Base-by-base conservation (phyloP, 257 asterid genomes). In the Nicotiana paniculata region DNA sequence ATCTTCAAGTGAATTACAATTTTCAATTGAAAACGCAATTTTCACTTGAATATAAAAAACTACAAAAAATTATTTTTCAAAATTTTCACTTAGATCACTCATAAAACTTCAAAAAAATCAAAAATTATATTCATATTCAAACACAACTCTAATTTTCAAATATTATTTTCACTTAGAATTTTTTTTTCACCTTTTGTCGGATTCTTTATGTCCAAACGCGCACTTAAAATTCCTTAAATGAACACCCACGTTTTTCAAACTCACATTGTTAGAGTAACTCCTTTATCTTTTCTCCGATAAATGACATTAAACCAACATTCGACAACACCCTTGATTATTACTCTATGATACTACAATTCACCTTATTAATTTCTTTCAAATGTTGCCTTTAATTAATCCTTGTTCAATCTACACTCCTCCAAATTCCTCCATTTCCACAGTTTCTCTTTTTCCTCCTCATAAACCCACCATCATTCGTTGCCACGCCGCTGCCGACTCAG, bases 371-470 rank as follows among this genome's bases (percentile, higher is more conserved):
- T 80, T 78, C 63, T 86, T 85, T 87, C 90, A 88, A 86, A 92
- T 93, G 98, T 90, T 91, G 91, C 91, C 89, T 74, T 62, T 91
- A 84, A 77, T 89, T 82, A 92, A 85, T 90, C 91, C 90, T 82
- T 82, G 84, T 88, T 84, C 91, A 48, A 79, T 77, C 65, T 59
- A 67, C 28, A 61, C 88, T 86, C 77, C 82, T 59, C 28, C 86
- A 43, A 90, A 76, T 18, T 88, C 89, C 37, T 85, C 80, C 13
- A 64, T 81, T 77, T 77, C 77, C 70, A 33, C 84, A 5, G 78
- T 88, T n/a, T 76, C 84, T 58, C 54, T 77, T 32, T 75, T 83
- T 81, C 83, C 77, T 37, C 82, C 84, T 17, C 58, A 28, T 66
- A 76, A 43, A 10, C 1, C 84, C 77, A 9, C 65, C 69, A 32